Conservation (phyloP, 768 basidiomycete species). For the Trametes sanguinea region DNA sequence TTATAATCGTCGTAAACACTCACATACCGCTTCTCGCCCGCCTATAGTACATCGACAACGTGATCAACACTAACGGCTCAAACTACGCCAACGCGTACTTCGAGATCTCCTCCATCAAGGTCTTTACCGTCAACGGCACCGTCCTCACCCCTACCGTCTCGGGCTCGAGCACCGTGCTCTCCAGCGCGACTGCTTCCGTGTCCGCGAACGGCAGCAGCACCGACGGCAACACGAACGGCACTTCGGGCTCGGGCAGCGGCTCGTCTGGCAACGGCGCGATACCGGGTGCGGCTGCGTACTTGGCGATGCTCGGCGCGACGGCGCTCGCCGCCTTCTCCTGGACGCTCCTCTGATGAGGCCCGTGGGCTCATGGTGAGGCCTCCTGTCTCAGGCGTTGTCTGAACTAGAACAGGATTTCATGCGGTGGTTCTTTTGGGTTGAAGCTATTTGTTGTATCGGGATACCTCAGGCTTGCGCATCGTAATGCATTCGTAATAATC, state of each 20-base stretch:
- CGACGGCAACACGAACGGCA: not conserved
- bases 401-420: too few relatives aligned
- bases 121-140: conserved; percentile 38
- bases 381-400: too few relatives aligned
- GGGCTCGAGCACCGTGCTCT: conserved; percentile 13
- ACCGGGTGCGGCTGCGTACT: not conserved
- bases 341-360: not conserved
- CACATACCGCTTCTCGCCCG: not conserved
- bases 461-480: not conserved
- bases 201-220: not conserved
- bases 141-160: conserved; percentile 8
- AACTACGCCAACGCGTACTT: conserved; percentile 56
- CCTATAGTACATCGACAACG: conserved; percentile 46
- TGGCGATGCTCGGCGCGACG: conserved; percentile 2
- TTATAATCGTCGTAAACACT: too few relatives aligned
- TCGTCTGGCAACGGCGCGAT: conserved; percentile 1
- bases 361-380: too few relatives aligned
- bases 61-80: conserved; percentile 45
- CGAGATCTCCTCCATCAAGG: conserved; percentile 60
- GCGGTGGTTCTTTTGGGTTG: too few relatives aligned
- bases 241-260: not conserved
- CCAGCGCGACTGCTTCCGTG: conserved; percentile 4
- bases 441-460: not conserved
- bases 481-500: not conserved
- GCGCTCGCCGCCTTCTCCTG: conserved; percentile 12